A percentile compares a stretch with the other conserved stretches of the same genome.
Conservation (phyloP, 2,329 filamentous ascomycete species). For the Aspergillus japonicus region DNA sequence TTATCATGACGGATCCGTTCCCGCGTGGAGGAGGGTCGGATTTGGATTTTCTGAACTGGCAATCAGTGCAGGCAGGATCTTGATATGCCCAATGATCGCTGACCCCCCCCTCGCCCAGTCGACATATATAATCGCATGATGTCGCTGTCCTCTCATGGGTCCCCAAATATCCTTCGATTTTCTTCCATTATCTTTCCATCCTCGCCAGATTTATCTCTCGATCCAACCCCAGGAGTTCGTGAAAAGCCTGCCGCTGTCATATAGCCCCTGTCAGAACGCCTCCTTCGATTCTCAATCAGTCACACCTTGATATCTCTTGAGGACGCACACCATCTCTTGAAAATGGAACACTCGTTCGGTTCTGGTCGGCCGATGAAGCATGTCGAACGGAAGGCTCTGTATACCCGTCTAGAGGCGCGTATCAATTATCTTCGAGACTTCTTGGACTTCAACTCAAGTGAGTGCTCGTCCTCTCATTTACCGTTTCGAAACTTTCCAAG, state of each 20-base stretch:
- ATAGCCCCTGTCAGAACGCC: not conserved
- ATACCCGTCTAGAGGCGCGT: slow-evolving; percentile 67
- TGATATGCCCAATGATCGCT: not conserved
- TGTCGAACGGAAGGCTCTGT: slow-evolving; percentile 68
- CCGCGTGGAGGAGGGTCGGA: slow-evolving; percentile 9
- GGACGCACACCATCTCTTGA: not conserved
- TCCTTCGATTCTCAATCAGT: not conserved
- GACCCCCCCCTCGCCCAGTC: not conserved
- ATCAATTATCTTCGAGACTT: slow-evolving; percentile 74
- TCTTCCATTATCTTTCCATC: slow-evolving; percentile 6
- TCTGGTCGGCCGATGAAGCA: slow-evolving; percentile 49
- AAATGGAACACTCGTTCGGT: slow-evolving; percentile 18
- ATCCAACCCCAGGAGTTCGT: slow-evolving; percentile 13
- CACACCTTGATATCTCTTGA: not conserved
- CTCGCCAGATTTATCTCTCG: not conserved
- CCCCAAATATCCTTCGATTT: slow-evolving; percentile 8
- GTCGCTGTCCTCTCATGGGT: slow-evolving; percentile 11
- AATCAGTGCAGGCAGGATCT: not conserved
- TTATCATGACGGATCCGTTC: slow-evolving; percentile 6
- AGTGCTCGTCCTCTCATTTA: slow-evolving; percentile 34
- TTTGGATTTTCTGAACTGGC: not conserved
- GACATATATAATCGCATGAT: slow-evolving; percentile 22
- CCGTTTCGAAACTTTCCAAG: not conserved
- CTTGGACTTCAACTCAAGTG: slow-evolving; percentile 71
- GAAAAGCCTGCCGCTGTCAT: not conserved